These are phyloP conservation scores for Neoconidiobolus thromboides DNA, from an alignment of 371 early-diverging fungal species.

Conservation along the genomic window DNA sequence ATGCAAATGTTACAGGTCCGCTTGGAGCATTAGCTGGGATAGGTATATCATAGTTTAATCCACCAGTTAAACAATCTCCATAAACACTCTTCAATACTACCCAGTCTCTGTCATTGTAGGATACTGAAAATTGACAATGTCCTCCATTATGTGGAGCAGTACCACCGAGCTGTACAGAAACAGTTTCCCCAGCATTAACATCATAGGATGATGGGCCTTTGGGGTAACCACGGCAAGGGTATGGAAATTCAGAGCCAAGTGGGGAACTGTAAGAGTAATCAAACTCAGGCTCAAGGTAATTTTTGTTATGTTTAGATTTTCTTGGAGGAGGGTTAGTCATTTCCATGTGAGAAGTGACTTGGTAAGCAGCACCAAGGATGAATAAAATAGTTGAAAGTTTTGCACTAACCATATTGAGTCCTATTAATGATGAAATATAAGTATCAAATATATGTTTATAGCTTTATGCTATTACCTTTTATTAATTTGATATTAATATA, in stretches of 20 bases:
- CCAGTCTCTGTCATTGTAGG: background rate
- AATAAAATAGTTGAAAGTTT: too few relatives aligned
- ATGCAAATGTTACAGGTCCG: background rate
- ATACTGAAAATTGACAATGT: constrained; percentile 3
- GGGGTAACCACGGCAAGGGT: constrained; percentile 11
- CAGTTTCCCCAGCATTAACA: constrained; percentile 15
- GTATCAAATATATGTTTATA: too few relatives aligned
- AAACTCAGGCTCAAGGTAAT: background rate
- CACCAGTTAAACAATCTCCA: background rate
- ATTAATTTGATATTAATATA: too few relatives aligned
- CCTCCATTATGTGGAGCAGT: constrained; percentile 1
- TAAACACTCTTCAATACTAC: constrained; percentile 1
- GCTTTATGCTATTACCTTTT: too few relatives aligned
- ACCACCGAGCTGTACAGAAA: constrained; percentile 11
- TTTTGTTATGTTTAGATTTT: background rate
- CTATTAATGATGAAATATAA: too few relatives aligned
- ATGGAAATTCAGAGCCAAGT: background rate
- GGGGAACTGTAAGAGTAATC: background rate
- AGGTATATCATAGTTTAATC: background rate
- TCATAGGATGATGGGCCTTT: background rate
- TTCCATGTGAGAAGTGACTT: background rate
- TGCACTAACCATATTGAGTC: too few relatives aligned
- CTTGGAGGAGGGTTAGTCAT: constrained; percentile 1
- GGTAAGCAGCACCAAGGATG: too few relatives aligned
- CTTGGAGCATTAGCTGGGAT: background rate